phyloP scores from a whole-genome alignment of 1,139 yeast genomes.

The Magnusiomyces paraingens region DNA sequence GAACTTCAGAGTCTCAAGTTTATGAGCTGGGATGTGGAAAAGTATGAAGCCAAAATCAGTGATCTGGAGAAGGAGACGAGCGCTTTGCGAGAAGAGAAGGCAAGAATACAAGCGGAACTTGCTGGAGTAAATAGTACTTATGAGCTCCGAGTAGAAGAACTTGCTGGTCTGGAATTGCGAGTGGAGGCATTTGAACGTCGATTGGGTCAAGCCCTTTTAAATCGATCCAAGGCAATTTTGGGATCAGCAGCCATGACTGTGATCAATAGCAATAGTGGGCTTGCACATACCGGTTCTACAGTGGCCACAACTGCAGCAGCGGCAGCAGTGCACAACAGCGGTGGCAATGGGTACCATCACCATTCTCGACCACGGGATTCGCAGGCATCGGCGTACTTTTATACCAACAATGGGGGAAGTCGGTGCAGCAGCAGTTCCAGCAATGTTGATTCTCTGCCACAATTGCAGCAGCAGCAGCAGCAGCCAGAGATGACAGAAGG shows the following conservation, averaged over 20 bases:
- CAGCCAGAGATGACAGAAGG: too few relatives aligned
- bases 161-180: constrained; percentile 26
- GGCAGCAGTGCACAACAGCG: neutral
- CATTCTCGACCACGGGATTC: too few relatives aligned
- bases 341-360: too few relatives aligned
- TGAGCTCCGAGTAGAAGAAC: constrained; percentile 24
- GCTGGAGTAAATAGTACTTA: constrained; percentile 26
- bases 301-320: neutral
- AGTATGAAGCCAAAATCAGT: constrained; percentile 17
- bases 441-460: too few relatives aligned
- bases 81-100: constrained; percentile 22
- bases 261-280: constrained; percentile 17
- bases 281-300: too few relatives aligned
- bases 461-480: too few relatives aligned
- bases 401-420: too few relatives aligned
- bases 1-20: constrained; percentile 12
- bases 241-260: constrained; percentile 32
- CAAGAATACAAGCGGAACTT: constrained; percentile 21
- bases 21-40: constrained; percentile 14
- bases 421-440: too few relatives aligned
- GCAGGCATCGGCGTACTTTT: too few relatives aligned
- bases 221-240: constrained; percentile 30
- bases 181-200: constrained; percentile 27
- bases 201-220: constrained; percentile 26
- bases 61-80: constrained; percentile 19